phyloP scores from a whole-genome alignment of 2,329 filamentous ascomycete genomes.

The Metarhizium guizhouense region DNA sequence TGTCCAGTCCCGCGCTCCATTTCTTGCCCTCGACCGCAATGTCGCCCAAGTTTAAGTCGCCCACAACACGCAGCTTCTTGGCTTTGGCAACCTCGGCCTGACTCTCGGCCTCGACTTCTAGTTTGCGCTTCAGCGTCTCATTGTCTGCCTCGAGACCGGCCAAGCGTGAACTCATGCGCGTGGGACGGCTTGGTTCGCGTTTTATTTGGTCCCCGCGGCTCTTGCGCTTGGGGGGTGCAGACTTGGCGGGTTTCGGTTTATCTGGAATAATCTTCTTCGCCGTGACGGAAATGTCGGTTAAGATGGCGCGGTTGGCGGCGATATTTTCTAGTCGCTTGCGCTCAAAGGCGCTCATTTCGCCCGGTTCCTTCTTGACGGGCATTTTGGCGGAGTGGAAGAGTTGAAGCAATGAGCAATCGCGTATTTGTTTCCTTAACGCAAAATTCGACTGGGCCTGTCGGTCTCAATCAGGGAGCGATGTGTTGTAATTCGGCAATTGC shows the following conservation, averaged over 20 bases:
- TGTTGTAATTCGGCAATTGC: not conserved
- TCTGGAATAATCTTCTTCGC: conserved; percentile 58
- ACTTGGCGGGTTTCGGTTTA: conserved; percentile 39
- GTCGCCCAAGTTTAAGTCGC: conserved; percentile 62
- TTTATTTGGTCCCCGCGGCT: conserved; percentile 33
- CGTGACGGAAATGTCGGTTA: conserved; percentile 67
- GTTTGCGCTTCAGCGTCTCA: conserved; percentile 39
- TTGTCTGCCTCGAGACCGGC: conserved; percentile 44
- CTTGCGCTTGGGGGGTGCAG: conserved; percentile 25
- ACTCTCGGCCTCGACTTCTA: conserved; percentile 38
- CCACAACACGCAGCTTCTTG: conserved; percentile 47
- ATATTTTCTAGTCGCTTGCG: conserved; percentile 79
- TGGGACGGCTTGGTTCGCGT: conserved; percentile 38
- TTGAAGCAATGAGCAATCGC: not conserved
- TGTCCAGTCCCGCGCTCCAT: conserved; percentile 59
- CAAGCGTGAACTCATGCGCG: conserved; percentile 49
- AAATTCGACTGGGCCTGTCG: not conserved
- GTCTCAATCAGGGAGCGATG: not conserved
- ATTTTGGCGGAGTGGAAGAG: conserved; percentile 22
- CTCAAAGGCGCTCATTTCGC: conserved; percentile 72
- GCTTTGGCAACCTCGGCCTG: conserved; percentile 35
- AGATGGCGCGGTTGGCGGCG: conserved; percentile 69
- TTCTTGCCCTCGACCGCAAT: conserved; percentile 73
- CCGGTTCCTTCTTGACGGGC: conserved; percentile 34
- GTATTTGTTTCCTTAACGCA: not conserved